Evolutionary conservation across 208 protist genomes (phyloP).

Genomic region (Acanthamoeba royreba): DNA sequence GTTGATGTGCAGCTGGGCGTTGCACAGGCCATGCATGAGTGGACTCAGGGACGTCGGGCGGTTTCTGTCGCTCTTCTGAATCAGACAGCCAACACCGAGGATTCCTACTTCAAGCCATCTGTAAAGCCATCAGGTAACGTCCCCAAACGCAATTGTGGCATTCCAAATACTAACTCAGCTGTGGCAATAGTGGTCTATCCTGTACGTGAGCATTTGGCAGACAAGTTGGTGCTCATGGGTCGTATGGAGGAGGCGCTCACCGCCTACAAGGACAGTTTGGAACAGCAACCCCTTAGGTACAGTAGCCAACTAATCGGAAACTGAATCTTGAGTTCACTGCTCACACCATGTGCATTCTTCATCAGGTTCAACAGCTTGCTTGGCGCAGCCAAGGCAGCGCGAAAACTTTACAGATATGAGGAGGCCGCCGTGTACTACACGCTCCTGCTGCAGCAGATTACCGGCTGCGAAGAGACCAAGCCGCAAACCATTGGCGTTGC

Average conservation of each 20-base stretch:
- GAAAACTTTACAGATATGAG: neutral
- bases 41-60: neutral
- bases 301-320: neutral
- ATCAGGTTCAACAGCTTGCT: neutral
- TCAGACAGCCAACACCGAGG: neutral
- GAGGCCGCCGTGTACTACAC: neutral
- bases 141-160: neutral
- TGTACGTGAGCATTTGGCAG: neutral
- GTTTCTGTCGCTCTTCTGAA: neutral
- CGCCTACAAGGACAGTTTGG: neutral
- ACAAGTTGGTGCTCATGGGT: neutral
- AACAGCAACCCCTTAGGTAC: neutral
- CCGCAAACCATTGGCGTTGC: neutral
- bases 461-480: neutral
- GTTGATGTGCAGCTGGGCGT: too few species aligned
- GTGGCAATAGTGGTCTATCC: neutral
- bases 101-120: neutral
- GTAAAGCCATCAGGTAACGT: neutral
- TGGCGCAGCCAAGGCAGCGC: neutral
- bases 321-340: neutral
- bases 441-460: neutral
- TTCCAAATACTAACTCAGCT: neutral
- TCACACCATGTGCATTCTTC: too few species aligned
- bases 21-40: too few species aligned
- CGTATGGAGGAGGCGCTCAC: neutral